phyloP scores from a whole-genome alignment of 495 filamentous ascomycete genomes.

The Elasticomyces elasticus region DNA sequence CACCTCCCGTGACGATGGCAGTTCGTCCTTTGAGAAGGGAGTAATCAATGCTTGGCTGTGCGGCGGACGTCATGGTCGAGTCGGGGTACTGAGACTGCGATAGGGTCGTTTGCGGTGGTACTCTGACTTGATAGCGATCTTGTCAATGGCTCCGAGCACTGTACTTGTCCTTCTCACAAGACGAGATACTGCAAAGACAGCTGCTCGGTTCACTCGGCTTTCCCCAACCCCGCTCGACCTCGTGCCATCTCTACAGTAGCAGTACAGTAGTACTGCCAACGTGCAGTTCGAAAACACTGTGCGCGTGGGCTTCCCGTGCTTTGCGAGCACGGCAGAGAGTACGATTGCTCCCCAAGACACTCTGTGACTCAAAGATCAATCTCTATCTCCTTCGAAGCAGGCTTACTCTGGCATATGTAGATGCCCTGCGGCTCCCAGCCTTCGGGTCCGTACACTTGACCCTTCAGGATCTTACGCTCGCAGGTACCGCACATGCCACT shows the following conservation, averaged over 20 bases:
- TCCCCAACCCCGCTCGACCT: not conserved
- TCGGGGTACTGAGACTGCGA: not conserved
- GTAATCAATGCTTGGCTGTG: slow-evolving; percentile 9
- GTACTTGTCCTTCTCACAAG: too few species aligned
- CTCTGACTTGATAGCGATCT: too few species aligned
- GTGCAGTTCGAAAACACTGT: too few species aligned
- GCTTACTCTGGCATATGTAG: slow-evolving; percentile 12
- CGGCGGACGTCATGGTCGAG: not conserved
- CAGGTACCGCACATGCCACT: slow-evolving; percentile 14
- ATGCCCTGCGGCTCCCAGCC: slow-evolving; percentile 6
- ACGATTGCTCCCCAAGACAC: not conserved
- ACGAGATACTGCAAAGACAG: too few species aligned
- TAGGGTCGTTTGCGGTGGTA: too few species aligned
- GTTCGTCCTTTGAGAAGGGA: slow-evolving; percentile 12
- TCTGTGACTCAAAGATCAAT: slow-evolving; percentile 7
- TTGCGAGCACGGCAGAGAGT: not conserved
- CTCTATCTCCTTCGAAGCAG: slow-evolving; percentile 10
- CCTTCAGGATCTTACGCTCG: slow-evolving; percentile 10
- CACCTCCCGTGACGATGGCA: slow-evolving; percentile 21
- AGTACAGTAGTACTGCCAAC: not conserved
- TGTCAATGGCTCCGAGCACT: too few species aligned
- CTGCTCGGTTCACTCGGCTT: not conserved
- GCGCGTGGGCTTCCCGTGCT: too few species aligned
- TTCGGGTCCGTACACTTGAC: slow-evolving; percentile 12
- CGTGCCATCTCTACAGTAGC: not conserved